Base-by-base conservation (phyloP, 116 monocot species). In the Zostera marina region DNA sequence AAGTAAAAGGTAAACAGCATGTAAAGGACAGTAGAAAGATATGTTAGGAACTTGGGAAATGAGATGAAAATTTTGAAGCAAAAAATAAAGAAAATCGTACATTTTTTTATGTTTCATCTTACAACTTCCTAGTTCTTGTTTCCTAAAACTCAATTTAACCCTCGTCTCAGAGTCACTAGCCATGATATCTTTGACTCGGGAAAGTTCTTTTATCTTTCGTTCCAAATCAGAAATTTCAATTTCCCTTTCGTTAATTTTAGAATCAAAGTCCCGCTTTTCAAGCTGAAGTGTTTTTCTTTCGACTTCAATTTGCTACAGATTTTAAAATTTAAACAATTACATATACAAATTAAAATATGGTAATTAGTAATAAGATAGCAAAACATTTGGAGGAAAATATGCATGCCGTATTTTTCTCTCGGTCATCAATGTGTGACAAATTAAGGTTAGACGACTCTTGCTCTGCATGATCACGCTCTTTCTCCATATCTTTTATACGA, bases 221-320 rank as follows among this genome's bases (percentile, higher is more conserved):
- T 98, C 90, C 70, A 98, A 69, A 44, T 70, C 76, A 73, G 70
- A 86, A 39, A 98, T 69, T 62, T 90, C 96, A 62, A 76, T 89
- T 55, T 70, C 61, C 54, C 74, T 90, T 53, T 89, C 77, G 55
- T 66, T 72, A 65, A 98, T 83, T 9, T 64, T 70, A 52, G 80
- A 68, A 25, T 98, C 86, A 70, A 77, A 90, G 44, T 98, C 75
- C 56, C 67, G 76, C 64, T 85, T 78, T 54, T 41, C 74, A 22
- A 98, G 59, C 17, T 62, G 66, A 71, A 67, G 42, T 42, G 77
- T 78, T 72, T 81, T 98, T 57, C 73, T 80, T 56, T 98, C 96
- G 52, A 90, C 56, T 53, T 98, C 90, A 66, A 76, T 78, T 89
- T 89, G 89, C 96, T 98, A 69, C 39, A 69, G 0, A 42, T n/a